phyloP scores from a whole-genome alignment of 73 alveolate genomes.

The Durusdinium trenchii region DNA sequence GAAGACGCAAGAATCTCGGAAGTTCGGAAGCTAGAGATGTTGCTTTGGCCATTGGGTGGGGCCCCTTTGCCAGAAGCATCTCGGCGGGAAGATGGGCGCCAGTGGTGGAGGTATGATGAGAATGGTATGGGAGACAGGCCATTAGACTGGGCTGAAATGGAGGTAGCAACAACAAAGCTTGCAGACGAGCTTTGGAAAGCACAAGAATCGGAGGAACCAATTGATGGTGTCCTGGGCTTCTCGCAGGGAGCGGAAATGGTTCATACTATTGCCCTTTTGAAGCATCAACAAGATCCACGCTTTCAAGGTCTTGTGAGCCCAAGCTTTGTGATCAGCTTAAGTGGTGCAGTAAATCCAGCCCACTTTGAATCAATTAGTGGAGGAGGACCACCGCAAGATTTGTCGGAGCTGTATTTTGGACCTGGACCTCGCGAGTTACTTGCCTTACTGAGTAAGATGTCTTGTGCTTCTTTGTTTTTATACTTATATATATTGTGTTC shows the following conservation, averaged over 20 bases:
- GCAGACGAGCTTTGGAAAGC: conserved; percentile 66
- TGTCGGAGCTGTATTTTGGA: conserved; percentile 23
- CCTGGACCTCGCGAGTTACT: background rate
- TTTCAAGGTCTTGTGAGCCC: background rate
- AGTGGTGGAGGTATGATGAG: conserved; percentile 89
- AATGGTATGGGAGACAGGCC: conserved; percentile 64
- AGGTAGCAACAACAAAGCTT: conserved; percentile 23
- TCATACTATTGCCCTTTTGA: conserved; percentile 54
- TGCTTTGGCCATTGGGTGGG: conserved; percentile 39
- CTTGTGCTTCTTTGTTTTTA: background rate
- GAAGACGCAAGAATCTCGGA: background rate
- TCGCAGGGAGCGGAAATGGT: conserved; percentile 86
- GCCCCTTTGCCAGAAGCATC: conserved; percentile 1
- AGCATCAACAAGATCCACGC: conserved; percentile 43
- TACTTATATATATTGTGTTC: background rate
- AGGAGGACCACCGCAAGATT: conserved; percentile 18
- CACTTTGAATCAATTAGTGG: conserved; percentile 62
- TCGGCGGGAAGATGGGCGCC: conserved; percentile 8
- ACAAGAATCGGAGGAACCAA: background rate
- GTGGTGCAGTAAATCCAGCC: conserved; percentile 80
- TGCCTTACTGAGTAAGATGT: background rate
- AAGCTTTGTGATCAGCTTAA: conserved; percentile 55
- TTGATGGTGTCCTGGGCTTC: conserved; percentile 68
- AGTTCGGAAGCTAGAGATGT: background rate
- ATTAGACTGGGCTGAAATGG: conserved; percentile 91